Base-by-base conservation (phyloP, 352 stramenopile species). In the Globisporangium splendens region DNA sequence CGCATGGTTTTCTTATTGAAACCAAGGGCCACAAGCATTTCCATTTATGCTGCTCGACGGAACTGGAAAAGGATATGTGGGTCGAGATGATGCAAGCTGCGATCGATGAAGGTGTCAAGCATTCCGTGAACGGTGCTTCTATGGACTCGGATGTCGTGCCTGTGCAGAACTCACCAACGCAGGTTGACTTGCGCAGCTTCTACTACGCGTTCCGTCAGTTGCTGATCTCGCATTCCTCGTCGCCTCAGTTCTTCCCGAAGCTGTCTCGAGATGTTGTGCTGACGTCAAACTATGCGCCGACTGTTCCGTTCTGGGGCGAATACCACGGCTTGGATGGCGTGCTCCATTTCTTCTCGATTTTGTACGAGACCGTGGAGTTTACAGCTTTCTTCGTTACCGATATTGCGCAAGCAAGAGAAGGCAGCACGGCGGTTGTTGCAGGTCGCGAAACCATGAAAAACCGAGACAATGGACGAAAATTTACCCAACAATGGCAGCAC, bases 11-110 rank as follows among this genome's bases (percentile, higher is more conserved):
- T 52, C 65, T 94, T 28, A 79, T 95, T 28, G 84, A 95, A 68
- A 95, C 84, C n/a, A 79, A 86, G 55, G 81, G 84, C 20, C 86
- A 95, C 73, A 95, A 95, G 61, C 78, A 88, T 53, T 95, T 95
- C 62, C 86, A 95, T 54, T 55, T 95, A 38, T 95, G 86, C 66
- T 95, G 86, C 63, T 63, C 84, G 8, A 93, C 84, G 8, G 86
- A 94, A 59, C 64, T 95, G 24, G 86, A 95, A 65, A 95, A 95
- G 54, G 86, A 95, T 54, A 95, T 94, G 86, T 95, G 86, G 86
- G 77, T 95, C 51, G 86, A 95, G 64, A 95, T 95, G 86, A 95
- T 95, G 86, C 83, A 93, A 59, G 84, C 86, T 10, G 86, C 86
- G 12, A 91, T 95, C 63, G 86, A 94, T 46, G 84, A 93, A 62